Conservation (phyloP, 176 grass and related monocot genomes). For the Juncus inflexus region DNA sequence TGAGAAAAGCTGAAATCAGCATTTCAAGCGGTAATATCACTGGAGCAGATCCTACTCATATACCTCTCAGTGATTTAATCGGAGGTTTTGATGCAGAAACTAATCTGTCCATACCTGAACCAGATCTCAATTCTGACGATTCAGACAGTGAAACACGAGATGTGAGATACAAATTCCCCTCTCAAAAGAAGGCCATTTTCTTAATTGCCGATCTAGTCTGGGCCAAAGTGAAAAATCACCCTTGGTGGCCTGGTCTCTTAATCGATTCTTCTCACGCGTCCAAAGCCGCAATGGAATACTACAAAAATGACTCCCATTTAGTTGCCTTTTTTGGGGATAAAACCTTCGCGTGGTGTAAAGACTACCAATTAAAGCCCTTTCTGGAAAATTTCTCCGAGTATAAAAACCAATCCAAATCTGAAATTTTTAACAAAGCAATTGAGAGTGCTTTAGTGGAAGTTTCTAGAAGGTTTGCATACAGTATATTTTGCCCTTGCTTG, state of each 20-base stretch:
- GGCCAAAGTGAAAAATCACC: constrained; percentile 96
- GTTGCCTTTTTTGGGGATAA: constrained; percentile 94
- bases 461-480: constrained; percentile 60
- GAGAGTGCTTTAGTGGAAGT: constrained; percentile 73
- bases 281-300: constrained; percentile 72
- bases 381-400: constrained; percentile 63
- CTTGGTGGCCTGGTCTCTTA: constrained; percentile 98
- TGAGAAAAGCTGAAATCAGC: too few species aligned
- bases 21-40: too few species aligned
- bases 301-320: constrained; percentile 55
- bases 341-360: constrained; percentile 96
- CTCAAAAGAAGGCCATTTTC: constrained; percentile 48
- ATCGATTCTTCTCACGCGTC: constrained; percentile 75
- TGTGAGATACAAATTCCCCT: constrained; percentile 48
- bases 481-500: constrained; percentile 71
- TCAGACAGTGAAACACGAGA: too few species aligned
- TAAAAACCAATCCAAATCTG: constrained; percentile 77
- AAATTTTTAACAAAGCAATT: constrained; percentile 65
- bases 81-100: too few species aligned
- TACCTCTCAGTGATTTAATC: too few species aligned
- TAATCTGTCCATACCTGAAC: too few species aligned
- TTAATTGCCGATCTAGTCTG: constrained; percentile 77
- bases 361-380: constrained; percentile 79
- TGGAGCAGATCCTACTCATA: too few species aligned
- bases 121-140: too few species aligned